Percentiles rank a stretch among this genome's conserved stretches.
phyloP scores from a whole-genome alignment of 352 stramenopile genomes.

The Phytophthora podocarpi region DNA sequence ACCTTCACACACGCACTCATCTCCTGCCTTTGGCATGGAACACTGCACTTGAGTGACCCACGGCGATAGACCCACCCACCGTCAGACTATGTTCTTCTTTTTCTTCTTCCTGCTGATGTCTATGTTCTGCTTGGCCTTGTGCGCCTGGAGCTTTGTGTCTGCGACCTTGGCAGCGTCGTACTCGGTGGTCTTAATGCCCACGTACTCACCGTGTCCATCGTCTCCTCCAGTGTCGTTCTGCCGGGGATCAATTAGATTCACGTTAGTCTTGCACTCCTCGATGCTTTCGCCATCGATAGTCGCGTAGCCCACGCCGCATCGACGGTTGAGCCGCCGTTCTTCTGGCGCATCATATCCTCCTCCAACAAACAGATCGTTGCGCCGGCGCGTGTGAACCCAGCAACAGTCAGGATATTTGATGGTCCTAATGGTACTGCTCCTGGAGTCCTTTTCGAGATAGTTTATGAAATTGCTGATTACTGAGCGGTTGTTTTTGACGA shows the following conservation, averaged over 20 bases:
- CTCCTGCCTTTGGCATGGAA: slow-evolving; percentile 89
- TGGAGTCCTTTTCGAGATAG: no score
- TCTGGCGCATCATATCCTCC: slow-evolving; percentile 95
- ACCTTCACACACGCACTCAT: slow-evolving; percentile 87
- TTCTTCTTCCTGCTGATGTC: background rate
- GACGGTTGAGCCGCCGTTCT: slow-evolving; percentile 94
- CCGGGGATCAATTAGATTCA: slow-evolving; percentile 51
- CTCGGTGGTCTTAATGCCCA: slow-evolving; percentile 62
- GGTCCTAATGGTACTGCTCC: no score
- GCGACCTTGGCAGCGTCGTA: slow-evolving; percentile 66
- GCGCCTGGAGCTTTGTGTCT: slow-evolving; percentile 51
- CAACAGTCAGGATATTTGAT: no score
- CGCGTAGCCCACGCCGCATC: slow-evolving; percentile 82
- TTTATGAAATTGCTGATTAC: no score
- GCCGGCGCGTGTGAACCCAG: no score
- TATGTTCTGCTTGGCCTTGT: slow-evolving; percentile 43
- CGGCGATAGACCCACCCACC: slow-evolving; percentile 23
- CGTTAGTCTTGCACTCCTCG: slow-evolving; percentile 65
- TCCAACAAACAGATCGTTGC: no score
- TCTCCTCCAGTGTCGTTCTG: slow-evolving; percentile 60
- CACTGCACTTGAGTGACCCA: slow-evolving; percentile 66
- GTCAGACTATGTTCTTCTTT: slow-evolving; percentile 26
- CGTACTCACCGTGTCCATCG: slow-evolving; percentile 81
- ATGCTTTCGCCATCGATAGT: slow-evolving; percentile 72
- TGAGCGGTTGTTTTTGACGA: no score